Evolutionary conservation across 1,284 basidiomycete species (phyloP).

Genomic region (Mycena citricolor): DNA sequence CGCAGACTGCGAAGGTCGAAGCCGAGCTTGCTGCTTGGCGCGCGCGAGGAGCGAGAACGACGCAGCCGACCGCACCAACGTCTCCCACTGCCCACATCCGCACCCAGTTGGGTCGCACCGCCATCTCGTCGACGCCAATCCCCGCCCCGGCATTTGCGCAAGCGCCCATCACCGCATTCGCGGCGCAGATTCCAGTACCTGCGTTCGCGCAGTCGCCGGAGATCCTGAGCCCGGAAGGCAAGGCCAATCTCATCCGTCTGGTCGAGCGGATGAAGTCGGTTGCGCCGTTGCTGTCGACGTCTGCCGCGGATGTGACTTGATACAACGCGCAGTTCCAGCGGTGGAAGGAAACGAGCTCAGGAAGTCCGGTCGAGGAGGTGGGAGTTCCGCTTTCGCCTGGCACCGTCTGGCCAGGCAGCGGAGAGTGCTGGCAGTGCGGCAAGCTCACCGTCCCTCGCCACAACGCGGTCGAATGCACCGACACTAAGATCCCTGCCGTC

Average conservation of each 20-base stretch:
- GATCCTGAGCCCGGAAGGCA: not conserved
- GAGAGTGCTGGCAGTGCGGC: conserved; percentile 17
- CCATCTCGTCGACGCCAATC: not conserved
- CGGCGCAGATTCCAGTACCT: not conserved
- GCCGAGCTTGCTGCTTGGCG: no score
- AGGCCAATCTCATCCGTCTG: no score
- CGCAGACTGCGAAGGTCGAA: no score
- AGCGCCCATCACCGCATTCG: conserved; percentile 2
- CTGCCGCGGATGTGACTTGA: no score
- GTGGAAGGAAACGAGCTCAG: not conserved
- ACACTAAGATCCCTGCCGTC: not conserved
- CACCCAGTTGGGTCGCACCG: no score
- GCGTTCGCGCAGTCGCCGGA: not conserved
- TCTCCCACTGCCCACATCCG: no score
- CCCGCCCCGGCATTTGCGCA: not conserved
- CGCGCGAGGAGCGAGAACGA: no score
- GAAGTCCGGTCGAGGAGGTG: not conserved
- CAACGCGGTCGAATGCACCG: not conserved
- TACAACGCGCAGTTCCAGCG: not conserved
- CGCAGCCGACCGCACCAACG: no score
- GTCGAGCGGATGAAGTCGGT: no score
- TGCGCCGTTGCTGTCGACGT: no score
- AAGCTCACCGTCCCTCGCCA: conserved; percentile 7
- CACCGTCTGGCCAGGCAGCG: not conserved
- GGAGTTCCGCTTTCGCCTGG: conserved; percentile 17